Percentiles rank a stretch among this genome's conserved stretches.
Evolutionary conservation across 2,329 filamentous ascomycete genomes (phyloP).

Genomic region (Raffaelea ambrosiae): DNA sequence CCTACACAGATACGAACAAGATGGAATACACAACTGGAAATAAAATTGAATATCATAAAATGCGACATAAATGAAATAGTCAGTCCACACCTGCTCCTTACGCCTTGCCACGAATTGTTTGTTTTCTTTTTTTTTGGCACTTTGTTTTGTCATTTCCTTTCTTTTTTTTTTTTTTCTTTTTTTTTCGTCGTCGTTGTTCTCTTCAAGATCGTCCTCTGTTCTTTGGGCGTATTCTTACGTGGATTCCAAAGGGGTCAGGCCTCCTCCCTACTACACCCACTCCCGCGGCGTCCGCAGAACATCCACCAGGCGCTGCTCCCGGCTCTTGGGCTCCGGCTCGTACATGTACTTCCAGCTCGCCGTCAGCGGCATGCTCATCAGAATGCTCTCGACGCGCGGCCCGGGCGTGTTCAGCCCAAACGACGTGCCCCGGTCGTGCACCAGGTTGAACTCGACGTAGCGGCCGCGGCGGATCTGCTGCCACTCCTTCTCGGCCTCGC

Average conservation of each 20-base stretch:
- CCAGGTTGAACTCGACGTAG: constrained; percentile 97
- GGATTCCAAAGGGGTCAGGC: no score
- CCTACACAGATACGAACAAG: neutral
- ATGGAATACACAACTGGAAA: no score
- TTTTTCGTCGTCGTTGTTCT: neutral
- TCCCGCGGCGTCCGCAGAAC: constrained; percentile 57
- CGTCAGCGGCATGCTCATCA: constrained; percentile 93
- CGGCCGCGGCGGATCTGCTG: constrained; percentile 90
- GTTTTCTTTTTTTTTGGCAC: no score
- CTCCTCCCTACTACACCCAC: constrained; percentile 45
- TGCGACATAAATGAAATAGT: neutral
- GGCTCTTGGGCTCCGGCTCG: constrained; percentile 62
- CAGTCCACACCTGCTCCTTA: no score
- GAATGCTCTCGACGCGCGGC: constrained; percentile 86
- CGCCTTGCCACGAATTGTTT: no score
- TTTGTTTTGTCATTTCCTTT: neutral
- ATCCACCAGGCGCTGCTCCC: constrained; percentile 74
- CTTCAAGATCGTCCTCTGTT: neutral
- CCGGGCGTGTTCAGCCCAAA: constrained; percentile 93
- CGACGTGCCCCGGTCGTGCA: constrained; percentile 89
- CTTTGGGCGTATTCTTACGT: neutral
- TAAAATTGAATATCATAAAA: neutral
- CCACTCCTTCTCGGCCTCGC: constrained; percentile 83
- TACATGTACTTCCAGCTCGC: constrained; percentile 97
- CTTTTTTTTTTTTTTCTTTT: neutral